Evolutionary conservation across 148 eudicot genomes (phyloP).

Genomic region (Cornus suecica): DNA sequence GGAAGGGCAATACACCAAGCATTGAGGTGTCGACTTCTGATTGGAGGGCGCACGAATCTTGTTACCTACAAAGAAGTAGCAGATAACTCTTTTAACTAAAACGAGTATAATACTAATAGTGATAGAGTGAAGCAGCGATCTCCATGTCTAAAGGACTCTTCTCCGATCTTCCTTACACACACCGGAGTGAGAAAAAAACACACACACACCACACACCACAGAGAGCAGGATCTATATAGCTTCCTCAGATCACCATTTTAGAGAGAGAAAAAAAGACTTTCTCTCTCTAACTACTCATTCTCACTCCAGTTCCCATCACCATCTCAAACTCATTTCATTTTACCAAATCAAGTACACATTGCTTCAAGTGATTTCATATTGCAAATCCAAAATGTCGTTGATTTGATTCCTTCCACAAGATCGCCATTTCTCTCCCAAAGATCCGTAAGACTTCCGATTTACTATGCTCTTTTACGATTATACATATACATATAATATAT

Average conservation of each 20-base stretch:
- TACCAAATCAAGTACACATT: background rate
- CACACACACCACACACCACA: too few relatives aligned
- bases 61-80: background rate
- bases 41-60: background rate
- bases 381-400: background rate
- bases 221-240: background rate
- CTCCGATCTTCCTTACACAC: too few relatives aligned
- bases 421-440: constrained; percentile 5
- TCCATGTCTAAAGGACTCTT: background rate
- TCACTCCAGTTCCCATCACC: background rate
- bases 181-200: too few relatives aligned
- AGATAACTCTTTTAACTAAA: background rate
- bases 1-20: too few relatives aligned
- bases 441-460: constrained; percentile 9
- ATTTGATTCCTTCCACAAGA: constrained; percentile 6
- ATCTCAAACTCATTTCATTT: background rate
- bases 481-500: background rate
- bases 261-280: background rate
- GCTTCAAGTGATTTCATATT: background rate
- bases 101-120: too few relatives aligned
- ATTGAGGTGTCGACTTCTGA: background rate
- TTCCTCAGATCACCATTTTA: background rate
- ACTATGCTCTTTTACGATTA: background rate
- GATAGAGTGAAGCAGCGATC: background rate
- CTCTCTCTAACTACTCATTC: background rate